These are phyloP conservation scores for Psilocybe tampanensis DNA, from an alignment of 768 basidiomycete genomes.

Conservation along the genomic window DNA sequence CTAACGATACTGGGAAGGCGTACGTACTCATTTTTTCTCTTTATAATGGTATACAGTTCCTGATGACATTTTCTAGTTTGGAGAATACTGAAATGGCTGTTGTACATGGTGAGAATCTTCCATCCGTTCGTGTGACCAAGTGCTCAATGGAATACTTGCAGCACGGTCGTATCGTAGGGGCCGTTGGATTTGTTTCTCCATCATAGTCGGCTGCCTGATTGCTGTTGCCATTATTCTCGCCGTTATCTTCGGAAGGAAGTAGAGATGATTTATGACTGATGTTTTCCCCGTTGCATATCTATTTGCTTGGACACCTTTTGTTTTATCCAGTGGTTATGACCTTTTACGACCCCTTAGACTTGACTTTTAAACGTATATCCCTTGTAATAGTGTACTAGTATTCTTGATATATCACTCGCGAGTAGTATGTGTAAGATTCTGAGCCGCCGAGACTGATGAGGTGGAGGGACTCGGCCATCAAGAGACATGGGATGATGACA, in stretches of 20 bases:
- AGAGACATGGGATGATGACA: background rate
- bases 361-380: background rate
- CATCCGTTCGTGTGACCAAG: background rate
- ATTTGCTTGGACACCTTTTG: background rate
- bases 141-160: constrained; percentile 1
- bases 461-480: background rate
- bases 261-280: background rate
- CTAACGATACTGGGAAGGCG: constrained; percentile 73
- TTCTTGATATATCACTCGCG: too few relatives aligned
- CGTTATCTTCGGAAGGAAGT: constrained; percentile 37
- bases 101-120: constrained; percentile 39
- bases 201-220: constrained; percentile 54
- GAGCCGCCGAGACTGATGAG: background rate
- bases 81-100: constrained; percentile 70
- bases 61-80: constrained; percentile 39
- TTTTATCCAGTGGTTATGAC: background rate
- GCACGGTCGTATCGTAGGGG: constrained; percentile 68
- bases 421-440: too few relatives aligned
- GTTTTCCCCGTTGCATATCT: background rate
- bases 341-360: background rate
- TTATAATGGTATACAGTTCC: constrained; percentile 3
- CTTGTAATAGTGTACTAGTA: background rate
- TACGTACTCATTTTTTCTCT: constrained; percentile 33
- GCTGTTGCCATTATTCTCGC: constrained; percentile 65
- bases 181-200: constrained; percentile 84